These are phyloP conservation scores for Leccinum obscurum DNA, from an alignment of 768 basidiomycete species.

Conservation along the genomic window DNA sequence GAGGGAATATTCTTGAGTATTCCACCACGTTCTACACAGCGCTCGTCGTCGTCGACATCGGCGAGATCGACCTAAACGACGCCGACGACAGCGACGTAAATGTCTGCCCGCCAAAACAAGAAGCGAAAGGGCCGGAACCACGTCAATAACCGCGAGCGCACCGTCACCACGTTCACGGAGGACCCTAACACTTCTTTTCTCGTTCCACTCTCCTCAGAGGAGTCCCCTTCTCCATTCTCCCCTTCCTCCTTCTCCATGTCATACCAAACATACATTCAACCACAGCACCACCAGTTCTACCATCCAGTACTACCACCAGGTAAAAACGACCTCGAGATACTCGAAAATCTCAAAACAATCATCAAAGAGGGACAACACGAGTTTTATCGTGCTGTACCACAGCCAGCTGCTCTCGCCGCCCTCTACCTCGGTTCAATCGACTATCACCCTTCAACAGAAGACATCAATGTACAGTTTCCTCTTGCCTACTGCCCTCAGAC, in stretches of 20 bases:
- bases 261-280: conserved; percentile 37
- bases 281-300: conserved; percentile 30
- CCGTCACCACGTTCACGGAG: conserved; percentile 66
- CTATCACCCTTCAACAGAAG: not conserved
- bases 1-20: conserved; percentile 22
- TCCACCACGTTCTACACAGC: conserved; percentile 28
- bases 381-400: conserved; percentile 63
- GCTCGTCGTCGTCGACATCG: not conserved
- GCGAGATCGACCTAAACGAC: not conserved
- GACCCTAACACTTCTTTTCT: conserved; percentile 56
- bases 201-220: conserved; percentile 52
- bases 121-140: conserved; percentile 59
- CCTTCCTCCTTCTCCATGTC: conserved; percentile 41
- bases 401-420: conserved; percentile 61
- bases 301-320: conserved; percentile 47
- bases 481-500: not conserved
- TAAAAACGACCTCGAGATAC: conserved; percentile 67
- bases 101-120: conserved; percentile 65
- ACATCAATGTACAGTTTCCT: conserved; percentile 37
- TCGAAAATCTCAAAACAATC: conserved; percentile 71
- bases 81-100: conserved; percentile 16
- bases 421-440: conserved; percentile 59
- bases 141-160: conserved; percentile 59
- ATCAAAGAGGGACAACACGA: conserved; percentile 77
- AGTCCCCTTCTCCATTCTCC: conserved; percentile 44